Percentiles rank a stretch among this genome's conserved stretches.
These are phyloP conservation scores for Penicillium subrubescens DNA, from an alignment of 495 filamentous ascomycete genomes.

Conservation along the genomic window DNA sequence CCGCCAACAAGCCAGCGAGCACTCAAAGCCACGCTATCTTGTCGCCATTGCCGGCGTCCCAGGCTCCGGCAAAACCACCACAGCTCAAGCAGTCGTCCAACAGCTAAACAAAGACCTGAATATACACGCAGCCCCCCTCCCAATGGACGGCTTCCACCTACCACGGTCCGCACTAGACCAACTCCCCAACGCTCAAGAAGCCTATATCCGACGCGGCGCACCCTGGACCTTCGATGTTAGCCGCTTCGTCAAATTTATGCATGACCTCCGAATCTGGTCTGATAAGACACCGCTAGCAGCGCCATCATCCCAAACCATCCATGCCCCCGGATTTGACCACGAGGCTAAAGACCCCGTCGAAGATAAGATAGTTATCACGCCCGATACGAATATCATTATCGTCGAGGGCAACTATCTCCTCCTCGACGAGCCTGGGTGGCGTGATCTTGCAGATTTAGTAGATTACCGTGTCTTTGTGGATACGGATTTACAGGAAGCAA, in stretches of 20 bases:
- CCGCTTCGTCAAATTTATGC: slow-evolving; percentile 33
- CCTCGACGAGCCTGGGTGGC: slow-evolving; percentile 36
- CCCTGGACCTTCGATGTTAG: slow-evolving; percentile 45
- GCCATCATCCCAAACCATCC: slow-evolving; percentile 16
- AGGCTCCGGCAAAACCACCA: slow-evolving; percentile 53
- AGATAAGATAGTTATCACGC: slow-evolving; percentile 35
- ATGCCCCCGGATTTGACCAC: slow-evolving; percentile 43
- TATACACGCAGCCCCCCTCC: slow-evolving; percentile 29
- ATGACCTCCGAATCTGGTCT: slow-evolving; percentile 25
- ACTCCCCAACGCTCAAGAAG: slow-evolving; percentile 39
- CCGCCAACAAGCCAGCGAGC: slow-evolving; percentile 22
- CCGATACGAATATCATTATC: slow-evolving; percentile 35
- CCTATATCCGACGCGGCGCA: slow-evolving; percentile 43
- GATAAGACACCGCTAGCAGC: slow-evolving; percentile 23
- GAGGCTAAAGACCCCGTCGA: slow-evolving; percentile 43
- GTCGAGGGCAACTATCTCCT: slow-evolving; percentile 45
- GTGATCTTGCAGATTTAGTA: slow-evolving; percentile 26
- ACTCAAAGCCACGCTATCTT: slow-evolving; percentile 29
- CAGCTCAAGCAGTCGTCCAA: slow-evolving; percentile 35
- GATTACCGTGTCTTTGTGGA: slow-evolving; percentile 44
- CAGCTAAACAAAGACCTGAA: slow-evolving; percentile 30
- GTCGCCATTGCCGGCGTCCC: slow-evolving; percentile 50
- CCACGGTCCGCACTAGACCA: slow-evolving; percentile 35
- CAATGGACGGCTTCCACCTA: slow-evolving; percentile 51
- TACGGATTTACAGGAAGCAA: slow-evolving; percentile 34